Evolutionary conservation across 2,329 filamentous ascomycete species (phyloP).

Genomic region (Dactylellina cionopaga): DNA sequence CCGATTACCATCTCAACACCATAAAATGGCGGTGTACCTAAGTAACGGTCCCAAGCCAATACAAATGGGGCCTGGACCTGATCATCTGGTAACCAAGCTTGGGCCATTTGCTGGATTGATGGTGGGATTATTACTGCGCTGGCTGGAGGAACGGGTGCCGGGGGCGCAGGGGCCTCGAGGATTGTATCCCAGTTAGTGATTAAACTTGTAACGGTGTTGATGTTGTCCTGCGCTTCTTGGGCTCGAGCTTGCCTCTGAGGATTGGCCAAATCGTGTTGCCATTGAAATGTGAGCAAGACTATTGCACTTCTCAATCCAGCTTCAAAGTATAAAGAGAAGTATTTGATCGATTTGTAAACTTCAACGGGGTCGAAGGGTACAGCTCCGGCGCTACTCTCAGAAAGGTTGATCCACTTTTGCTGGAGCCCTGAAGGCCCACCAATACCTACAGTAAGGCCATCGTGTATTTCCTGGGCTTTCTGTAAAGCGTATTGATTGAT

Average conservation of each 20-base stretch:
- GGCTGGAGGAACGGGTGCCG: not conserved
- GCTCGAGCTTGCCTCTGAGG: not conserved
- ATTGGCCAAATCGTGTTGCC: not conserved
- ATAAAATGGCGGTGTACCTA: not conserved
- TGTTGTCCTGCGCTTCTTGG: not conserved
- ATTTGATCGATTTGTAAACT: not conserved
- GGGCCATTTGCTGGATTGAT: not conserved
- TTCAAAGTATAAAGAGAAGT: slow-evolving; percentile 2
- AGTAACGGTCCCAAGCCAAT: not conserved
- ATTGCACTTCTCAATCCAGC: not conserved
- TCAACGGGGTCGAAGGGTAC: not conserved
- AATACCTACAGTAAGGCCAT: not conserved
- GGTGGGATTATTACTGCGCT: not conserved
- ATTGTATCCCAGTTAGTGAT: not conserved
- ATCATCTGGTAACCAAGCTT: not conserved
- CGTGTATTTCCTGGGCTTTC: not conserved
- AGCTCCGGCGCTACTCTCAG: not conserved
- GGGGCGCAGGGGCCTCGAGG: not conserved
- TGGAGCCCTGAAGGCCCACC: not conserved
- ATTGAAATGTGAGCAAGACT: slow-evolving; percentile 2
- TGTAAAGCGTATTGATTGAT: not conserved
- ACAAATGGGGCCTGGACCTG: not conserved
- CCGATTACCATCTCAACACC: not conserved
- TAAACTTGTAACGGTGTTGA: not conserved
- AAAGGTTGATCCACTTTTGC: not conserved